These are phyloP conservation scores for Trichoderma sp. DNA, from an alignment of 2,329 filamentous ascomycete genomes.

Conservation along the genomic window DNA sequence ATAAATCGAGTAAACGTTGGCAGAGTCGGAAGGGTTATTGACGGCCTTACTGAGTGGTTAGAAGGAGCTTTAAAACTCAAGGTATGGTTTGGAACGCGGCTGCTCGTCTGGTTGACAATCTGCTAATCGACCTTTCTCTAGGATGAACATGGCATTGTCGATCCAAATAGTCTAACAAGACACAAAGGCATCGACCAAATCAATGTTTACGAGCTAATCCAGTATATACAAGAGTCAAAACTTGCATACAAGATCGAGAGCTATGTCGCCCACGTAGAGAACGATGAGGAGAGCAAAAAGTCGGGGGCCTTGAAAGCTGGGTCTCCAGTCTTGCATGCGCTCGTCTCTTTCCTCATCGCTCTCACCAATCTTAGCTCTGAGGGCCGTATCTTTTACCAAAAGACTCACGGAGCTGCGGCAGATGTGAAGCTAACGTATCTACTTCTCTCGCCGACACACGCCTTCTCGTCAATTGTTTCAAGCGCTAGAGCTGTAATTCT, in stretches of 20 bases:
- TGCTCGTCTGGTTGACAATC: background rate
- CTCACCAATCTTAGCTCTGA: constrained; percentile 83
- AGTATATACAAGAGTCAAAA: constrained; percentile 89
- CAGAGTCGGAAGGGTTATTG: constrained; percentile 81
- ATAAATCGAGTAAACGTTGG: constrained; percentile 91
- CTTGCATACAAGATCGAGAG: constrained; percentile 93
- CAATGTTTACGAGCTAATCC: constrained; percentile 85
- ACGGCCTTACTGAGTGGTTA: constrained; percentile 74
- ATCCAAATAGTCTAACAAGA: constrained; percentile 72
- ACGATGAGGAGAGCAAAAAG: constrained; percentile 44
- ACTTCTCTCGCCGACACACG: constrained; percentile 85
- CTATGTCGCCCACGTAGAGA: constrained; percentile 69
- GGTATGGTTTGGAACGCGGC: constrained; percentile 40
- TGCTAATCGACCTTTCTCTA: constrained; percentile 27
- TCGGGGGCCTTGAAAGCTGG: constrained; percentile 33
- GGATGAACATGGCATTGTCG: constrained; percentile 67
- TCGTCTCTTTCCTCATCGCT: constrained; percentile 70
- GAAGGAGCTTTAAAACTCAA: constrained; percentile 55
- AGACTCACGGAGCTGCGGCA: constrained; percentile 40
- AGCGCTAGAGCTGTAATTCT: constrained; percentile 85
- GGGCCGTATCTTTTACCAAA: constrained; percentile 68
- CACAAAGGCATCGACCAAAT: constrained; percentile 93
- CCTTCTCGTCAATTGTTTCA: constrained; percentile 85
- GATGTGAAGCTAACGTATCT: constrained; percentile 77
- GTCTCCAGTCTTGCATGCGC: constrained; percentile 58